Base-by-base conservation (phyloP, 2,329 filamentous ascomycete species). In the Zymoseptoria ardabiliae region DNA sequence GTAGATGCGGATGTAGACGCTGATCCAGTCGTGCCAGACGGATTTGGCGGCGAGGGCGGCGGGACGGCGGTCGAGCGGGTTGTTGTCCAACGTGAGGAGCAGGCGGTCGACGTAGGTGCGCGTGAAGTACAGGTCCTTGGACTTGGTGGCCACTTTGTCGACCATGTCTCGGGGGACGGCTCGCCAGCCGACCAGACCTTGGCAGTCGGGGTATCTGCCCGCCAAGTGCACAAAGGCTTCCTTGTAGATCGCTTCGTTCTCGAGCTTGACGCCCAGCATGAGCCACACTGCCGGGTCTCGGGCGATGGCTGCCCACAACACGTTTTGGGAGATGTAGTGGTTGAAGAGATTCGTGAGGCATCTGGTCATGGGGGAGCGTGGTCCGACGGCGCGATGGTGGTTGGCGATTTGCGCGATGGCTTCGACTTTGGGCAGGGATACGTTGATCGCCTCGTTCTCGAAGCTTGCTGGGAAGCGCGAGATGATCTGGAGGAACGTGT, bases 191-290 rank as follows among this genome's bases (percentile, higher is more conserved):
- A 54, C 25, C 19, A 35, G 28, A 52, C 58, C 55, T 9, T 51
- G 55, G 55, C 59, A 61, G 63, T 68, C 54, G 2, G 73, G 71
- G 21, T 68, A 65, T 0, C 64, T 60, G 55, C 74, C 72, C 1
- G 69, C 66, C 7, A 76, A 57, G 60, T 77, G 73, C 19, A 74
- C 68, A 1, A 74, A 64, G 13, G 71, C 67, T 54, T 76, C 75
- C 5, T 69, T 70, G 61, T 72, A 76, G 11, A 76, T 69, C 1
- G 58, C 54, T 1, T 56, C 54, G 54, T 68, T 70, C 25, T 72
- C 54, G 2, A 76, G 61, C 1, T 64, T 50, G 1, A 71, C 55
- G 0, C 68, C 65, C n/a, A 76, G 59, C 1, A 67, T 60, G 0
- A 75, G 64, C 68, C 71, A 76, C 20, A 69, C 68, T 6, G 66